These are phyloP conservation scores for Posidonia australis DNA, from an alignment of 106 monocot species.

Conservation along the genomic window DNA sequence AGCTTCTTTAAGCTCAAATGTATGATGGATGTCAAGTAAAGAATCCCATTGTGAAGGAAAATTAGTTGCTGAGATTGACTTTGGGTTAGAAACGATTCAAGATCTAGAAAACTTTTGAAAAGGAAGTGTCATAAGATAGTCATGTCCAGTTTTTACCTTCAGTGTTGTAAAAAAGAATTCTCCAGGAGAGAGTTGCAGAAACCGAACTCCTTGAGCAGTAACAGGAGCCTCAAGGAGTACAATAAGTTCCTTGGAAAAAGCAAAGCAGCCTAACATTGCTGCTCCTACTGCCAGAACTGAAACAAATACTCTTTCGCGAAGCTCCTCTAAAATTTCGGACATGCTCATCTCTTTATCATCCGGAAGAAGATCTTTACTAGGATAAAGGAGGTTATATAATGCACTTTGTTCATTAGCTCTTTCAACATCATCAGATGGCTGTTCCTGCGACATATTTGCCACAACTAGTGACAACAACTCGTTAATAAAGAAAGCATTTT, in stretches of 20 bases:
- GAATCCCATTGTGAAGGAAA: no score
- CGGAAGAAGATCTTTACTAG: conserved; percentile 81
- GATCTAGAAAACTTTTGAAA: neutral
- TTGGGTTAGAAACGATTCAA: no score
- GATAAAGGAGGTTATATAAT: conserved; percentile 88
- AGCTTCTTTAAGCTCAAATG: no score
- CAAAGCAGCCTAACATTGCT: conserved; percentile 78
- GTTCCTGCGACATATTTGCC: conserved; percentile 19
- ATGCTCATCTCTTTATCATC: conserved; percentile 99
- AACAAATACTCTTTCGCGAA: conserved; percentile 68
- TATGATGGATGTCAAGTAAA: no score
- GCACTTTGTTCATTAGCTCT: conserved; percentile 24
- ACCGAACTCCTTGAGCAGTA: conserved; percentile 69
- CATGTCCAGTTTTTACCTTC: conserved; percentile 84
- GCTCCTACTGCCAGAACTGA: conserved; percentile 83
- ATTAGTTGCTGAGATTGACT: no score
- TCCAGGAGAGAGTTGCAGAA: conserved; percentile 93
- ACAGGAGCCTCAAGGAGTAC: conserved; percentile 88
- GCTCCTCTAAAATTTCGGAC: conserved; percentile 92
- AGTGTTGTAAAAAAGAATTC: conserved; percentile 97
- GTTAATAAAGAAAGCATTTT: no score
- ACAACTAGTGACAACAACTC: neutral
- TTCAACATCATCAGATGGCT: conserved; percentile 6
- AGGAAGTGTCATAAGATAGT: no score
- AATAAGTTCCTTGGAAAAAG: conserved; percentile 81